Evolutionary conservation across 2,329 filamentous ascomycete genomes (phyloP), one percentile per base, ranked within the genome.

Genomic region (Penicillium brevicompactum): DNA sequence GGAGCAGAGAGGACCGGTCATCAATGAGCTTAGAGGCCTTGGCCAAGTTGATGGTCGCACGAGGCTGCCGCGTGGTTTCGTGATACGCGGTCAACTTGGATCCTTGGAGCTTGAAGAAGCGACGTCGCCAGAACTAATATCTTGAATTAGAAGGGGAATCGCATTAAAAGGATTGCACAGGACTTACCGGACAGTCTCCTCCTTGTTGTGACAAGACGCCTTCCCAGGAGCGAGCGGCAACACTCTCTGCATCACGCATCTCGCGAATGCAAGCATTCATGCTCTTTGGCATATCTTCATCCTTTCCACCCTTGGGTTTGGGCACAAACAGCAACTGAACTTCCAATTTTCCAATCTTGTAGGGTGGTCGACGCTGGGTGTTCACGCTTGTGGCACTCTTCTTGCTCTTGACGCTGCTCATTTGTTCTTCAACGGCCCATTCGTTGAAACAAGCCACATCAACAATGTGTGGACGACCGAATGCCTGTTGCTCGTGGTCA

Each of bases 241-340:
- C 83, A 71, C 90, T 89, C 72, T 96, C 92, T 2, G 93, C 92
- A 49, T 93, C 91, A 75, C 89, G 91, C 77, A 99, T 87, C 78
- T 97, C 94, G 16, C 94, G 85, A 65, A 97, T 89, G 73, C 92
- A 96, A 42, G 91, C 90, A 75, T 94, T 96, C 92, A 99, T 96
- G 79, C 92, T 97, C 86, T 97, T 97, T 51, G 94, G 94, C 91
- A 99, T 97, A 64, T 97, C 93, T 14, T 97, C 92, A 61, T 97
- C 94, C 47, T 86, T 87, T 30, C 87, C 83, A 43, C 89, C 89
- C 79, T 91, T 93, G 4, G 94, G 93, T 66, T 92, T 91, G 0
- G 94, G 94, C 1, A 99, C 92, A 68, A 96, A 99, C 13, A 99
- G 81, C 8, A 99, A 83, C 77, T 99, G 94, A 38, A 99, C 80